Evolutionary conservation across 495 filamentous ascomycete species (phyloP).

Genomic region (Hypoxylon fuscum): DNA sequence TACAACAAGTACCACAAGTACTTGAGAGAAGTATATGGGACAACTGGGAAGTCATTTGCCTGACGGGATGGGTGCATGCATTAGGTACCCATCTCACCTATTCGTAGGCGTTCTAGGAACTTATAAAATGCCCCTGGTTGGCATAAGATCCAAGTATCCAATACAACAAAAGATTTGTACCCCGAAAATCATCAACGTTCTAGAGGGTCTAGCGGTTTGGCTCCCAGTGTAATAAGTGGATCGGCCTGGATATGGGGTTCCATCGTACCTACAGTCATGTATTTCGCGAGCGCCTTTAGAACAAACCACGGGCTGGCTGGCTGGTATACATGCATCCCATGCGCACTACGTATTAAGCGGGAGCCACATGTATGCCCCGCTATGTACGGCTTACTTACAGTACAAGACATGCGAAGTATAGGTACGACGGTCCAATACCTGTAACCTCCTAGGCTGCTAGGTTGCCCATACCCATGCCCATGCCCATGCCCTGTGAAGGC

Average conservation of each 20-base stretch:
- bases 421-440: no score
- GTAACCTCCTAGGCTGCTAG: slow-evolving; percentile 18
- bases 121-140: slow-evolving; percentile 2
- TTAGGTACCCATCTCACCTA: slow-evolving; percentile 15
- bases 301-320: not conserved
- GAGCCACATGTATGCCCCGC: slow-evolving; percentile 34
- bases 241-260: slow-evolving; percentile 4
- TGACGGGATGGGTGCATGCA: slow-evolving; percentile 31
- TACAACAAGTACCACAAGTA: slow-evolving; percentile 9
- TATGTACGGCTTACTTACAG: slow-evolving; percentile 35
- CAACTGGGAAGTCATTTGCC: slow-evolving; percentile 32
- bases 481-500: no score
- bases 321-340: slow-evolving; percentile 1
- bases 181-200: slow-evolving; percentile 22
- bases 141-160: not conserved
- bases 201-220: slow-evolving; percentile 21
- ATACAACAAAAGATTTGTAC: slow-evolving; percentile 18
- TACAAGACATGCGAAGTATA: slow-evolving; percentile 25
- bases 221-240: slow-evolving; percentile 20
- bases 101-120: slow-evolving; percentile 14
- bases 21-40: slow-evolving; percentile 8
- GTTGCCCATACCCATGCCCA: no score
- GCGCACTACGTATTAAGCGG: slow-evolving; percentile 20
- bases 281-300: slow-evolving; percentile 5
- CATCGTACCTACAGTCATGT: not conserved